phyloP scores from a whole-genome alignment of 1,284 basidiomycete genomes.

The Stereum hirsutum region DNA sequence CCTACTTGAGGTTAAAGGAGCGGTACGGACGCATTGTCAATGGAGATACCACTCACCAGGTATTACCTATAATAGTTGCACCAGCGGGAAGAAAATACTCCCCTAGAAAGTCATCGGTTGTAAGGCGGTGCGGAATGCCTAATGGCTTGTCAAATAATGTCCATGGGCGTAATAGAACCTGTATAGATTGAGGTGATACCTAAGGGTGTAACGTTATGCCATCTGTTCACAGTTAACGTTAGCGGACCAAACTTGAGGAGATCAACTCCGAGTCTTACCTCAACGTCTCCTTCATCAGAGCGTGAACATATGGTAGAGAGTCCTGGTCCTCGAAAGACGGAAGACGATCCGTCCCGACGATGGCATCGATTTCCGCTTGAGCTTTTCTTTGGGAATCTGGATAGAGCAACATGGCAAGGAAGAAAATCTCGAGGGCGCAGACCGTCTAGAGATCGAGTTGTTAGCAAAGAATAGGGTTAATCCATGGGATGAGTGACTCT shows the following conservation, averaged over 20 bases:
- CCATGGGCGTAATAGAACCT: no score
- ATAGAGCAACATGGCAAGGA: constrained; percentile 17
- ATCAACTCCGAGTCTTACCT: constrained; percentile 1
- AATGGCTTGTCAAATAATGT: no score
- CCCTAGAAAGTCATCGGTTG: constrained; percentile 25
- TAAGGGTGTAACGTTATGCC: no score
- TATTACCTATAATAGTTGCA: constrained; percentile 22
- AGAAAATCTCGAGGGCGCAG: constrained; percentile 12
- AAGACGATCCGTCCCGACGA: constrained; percentile 14
- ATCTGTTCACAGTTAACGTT: background rate
- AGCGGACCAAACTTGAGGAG: background rate
- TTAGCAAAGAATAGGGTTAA: no score
- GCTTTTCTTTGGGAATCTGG: constrained; percentile 16
- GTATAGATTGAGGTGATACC: no score
- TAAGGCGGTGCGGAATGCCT: constrained; percentile 21
- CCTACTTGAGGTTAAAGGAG: background rate
- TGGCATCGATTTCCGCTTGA: constrained; percentile 17
- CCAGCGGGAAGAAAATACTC: constrained; percentile 28
- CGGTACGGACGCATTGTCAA: background rate
- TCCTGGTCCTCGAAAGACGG: constrained; percentile 12
- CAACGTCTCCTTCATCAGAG: constrained; percentile 14
- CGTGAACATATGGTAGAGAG: constrained; percentile 13
- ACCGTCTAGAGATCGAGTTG: constrained; percentile 8
- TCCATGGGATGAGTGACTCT: background rate
- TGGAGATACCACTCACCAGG: constrained; percentile 19